Conservation (phyloP, 805 yeast genomes). For the Ogataea glucozyma region DNA sequence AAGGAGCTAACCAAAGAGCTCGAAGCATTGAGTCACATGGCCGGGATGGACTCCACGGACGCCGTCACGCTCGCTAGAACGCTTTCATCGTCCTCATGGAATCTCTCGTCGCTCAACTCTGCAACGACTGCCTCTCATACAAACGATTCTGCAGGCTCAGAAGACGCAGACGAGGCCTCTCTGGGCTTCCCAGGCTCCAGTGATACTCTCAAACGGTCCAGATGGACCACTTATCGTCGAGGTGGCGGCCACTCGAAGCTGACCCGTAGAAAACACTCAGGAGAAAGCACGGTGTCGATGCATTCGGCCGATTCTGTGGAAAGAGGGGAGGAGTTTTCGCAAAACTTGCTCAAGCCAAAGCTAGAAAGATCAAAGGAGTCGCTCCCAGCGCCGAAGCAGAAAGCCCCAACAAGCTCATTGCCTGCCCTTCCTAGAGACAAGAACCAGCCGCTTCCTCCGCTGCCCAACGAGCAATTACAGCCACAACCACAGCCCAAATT, state of each 20-base stretch:
- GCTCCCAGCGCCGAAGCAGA: slow-evolving; percentile 11
- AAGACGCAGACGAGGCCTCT: slow-evolving; percentile 16
- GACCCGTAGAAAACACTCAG: slow-evolving; percentile 11
- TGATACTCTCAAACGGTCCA: slow-evolving; percentile 41
- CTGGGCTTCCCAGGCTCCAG: slow-evolving; percentile 21
- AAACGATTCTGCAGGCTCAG: slow-evolving; percentile 27
- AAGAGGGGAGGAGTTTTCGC: slow-evolving; percentile 16
- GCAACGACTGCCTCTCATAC: not conserved
- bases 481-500: not conserved
- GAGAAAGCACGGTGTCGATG: not conserved
- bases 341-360: slow-evolving; percentile 9
- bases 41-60: slow-evolving; percentile 76
- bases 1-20: slow-evolving; percentile 74
- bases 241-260: slow-evolving; percentile 26
- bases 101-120: slow-evolving; percentile 25
- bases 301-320: not conserved
- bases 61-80: slow-evolving; percentile 83
- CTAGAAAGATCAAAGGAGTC: not conserved
- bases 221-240: slow-evolving; percentile 52
- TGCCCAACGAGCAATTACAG: slow-evolving; percentile 4
- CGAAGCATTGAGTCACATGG: slow-evolving; percentile 69
- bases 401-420: slow-evolving; percentile 19
- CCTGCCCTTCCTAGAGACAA: slow-evolving; percentile 8
- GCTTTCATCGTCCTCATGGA: slow-evolving; percentile 65
- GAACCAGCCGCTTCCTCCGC: slow-evolving; percentile 14